Percentiles rank a stretch among this genome's conserved stretches.
phyloP scores from a whole-genome alignment of 148 eudicot species.

The Rhododendron ferrugineum region DNA sequence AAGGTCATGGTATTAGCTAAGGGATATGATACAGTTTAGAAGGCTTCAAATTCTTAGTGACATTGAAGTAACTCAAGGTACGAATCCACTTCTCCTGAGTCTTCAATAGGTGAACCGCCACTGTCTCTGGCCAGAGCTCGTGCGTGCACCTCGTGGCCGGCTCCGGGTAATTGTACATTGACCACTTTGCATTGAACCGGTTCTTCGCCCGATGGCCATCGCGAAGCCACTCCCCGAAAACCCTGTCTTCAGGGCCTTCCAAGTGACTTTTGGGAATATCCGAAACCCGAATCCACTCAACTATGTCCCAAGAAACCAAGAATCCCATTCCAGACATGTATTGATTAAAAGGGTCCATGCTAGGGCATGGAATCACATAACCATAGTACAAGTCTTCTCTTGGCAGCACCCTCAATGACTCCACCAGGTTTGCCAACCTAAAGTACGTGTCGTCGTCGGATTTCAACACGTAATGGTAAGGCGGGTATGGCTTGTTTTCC shows the following conservation, averaged over 20 bases:
- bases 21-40: constrained; percentile 84
- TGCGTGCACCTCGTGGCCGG: constrained; percentile 77
- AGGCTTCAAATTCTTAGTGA: constrained; percentile 56
- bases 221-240: constrained; percentile 74
- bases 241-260: constrained; percentile 74
- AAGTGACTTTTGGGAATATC: constrained; percentile 55
- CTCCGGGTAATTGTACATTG: constrained; percentile 85
- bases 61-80: constrained; percentile 70
- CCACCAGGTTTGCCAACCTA: constrained; percentile 52
- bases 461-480: constrained; percentile 81
- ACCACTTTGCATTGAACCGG: constrained; percentile 83
- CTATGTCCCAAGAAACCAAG: constrained; percentile 80
- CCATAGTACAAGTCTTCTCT: constrained; percentile 88
- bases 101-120: constrained; percentile 76
- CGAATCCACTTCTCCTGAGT: constrained; percentile 74
- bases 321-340: constrained; percentile 97
- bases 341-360: constrained; percentile 78
- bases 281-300: constrained; percentile 66
- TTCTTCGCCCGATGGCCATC: constrained; percentile 59
- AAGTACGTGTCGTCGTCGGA: constrained; percentile 78
- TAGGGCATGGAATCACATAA: constrained; percentile 73
- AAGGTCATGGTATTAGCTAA: constrained; percentile 8
- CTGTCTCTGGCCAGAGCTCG: constrained; percentile 74
- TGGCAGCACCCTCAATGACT: constrained; percentile 61
- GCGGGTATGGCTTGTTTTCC: constrained; percentile 36